A percentile compares a stretch with the other conserved stretches of the same genome.
phyloP scores from a whole-genome alignment of 2,329 filamentous ascomycete genomes.

The Gnomoniopsis smithogilvyi region DNA sequence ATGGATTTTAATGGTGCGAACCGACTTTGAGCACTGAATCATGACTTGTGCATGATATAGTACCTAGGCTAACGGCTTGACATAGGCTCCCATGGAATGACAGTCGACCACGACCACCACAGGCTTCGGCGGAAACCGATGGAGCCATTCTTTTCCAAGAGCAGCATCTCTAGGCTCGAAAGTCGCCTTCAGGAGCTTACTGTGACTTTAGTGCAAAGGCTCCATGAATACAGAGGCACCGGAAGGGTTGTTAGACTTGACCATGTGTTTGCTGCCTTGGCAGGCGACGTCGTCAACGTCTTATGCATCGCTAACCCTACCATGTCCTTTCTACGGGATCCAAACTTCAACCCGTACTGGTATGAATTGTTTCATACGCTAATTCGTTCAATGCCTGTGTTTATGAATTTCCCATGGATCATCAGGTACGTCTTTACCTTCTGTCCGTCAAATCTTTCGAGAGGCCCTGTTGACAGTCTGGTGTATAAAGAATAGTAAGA shows the following conservation, averaged over 20 bases:
- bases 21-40: not conserved
- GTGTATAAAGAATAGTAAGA: not conserved
- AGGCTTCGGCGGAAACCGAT: not conserved
- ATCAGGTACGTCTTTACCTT: not conserved
- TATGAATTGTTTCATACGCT: conserved; percentile 22
- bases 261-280: not conserved
- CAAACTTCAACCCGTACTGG: conserved; percentile 23
- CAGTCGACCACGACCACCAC: not conserved
- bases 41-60: not conserved
- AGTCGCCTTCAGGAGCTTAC: not conserved
- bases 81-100: not conserved
- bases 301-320: not conserved
- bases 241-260: not conserved
- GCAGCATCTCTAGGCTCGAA: not conserved
- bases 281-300: not conserved
- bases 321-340: conserved; percentile 19
- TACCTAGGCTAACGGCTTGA: not conserved
- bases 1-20: conserved; percentile 15
- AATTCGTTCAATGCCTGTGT: conserved; percentile 22
- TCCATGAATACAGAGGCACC: not conserved
- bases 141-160: conserved; percentile 4
- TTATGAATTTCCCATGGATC: conserved; percentile 21
- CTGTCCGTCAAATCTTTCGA: not conserved
- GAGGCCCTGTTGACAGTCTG: not conserved
- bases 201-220: not conserved